Conservation (phyloP, 192 early-diverging fungal species). For the Coemansia sp. region DNA sequence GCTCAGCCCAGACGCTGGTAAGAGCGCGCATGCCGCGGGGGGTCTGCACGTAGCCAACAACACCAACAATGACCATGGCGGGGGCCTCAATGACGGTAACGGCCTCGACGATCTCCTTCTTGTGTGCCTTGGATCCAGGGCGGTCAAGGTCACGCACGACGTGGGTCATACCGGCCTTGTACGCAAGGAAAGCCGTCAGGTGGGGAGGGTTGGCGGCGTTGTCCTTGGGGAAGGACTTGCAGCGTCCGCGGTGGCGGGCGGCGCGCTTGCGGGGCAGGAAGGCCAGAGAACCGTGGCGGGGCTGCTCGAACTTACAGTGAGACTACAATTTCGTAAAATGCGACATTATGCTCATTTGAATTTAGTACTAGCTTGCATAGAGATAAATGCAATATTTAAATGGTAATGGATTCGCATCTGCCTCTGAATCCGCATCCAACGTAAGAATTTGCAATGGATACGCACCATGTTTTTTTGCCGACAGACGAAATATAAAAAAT, state of each 20-base stretch:
- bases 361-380: neutral
- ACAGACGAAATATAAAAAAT: slow-evolving; percentile 4
- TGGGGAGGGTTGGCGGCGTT: slow-evolving; percentile 91
- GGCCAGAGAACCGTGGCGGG: slow-evolving; percentile 83
- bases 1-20: slow-evolving; percentile 99
- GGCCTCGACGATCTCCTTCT: slow-evolving; percentile 99
- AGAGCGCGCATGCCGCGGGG: slow-evolving; percentile 96
- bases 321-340: slow-evolving; percentile 53
- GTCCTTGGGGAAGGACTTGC: slow-evolving; percentile 99
- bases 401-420: neutral
- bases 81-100: slow-evolving; percentile 98
- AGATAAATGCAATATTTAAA: neutral
- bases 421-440: slow-evolving; percentile 24
- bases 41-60: slow-evolving; percentile 99
- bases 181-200: slow-evolving; percentile 98
- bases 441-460: slow-evolving; percentile 13
- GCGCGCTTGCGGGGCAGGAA: slow-evolving; percentile 81
- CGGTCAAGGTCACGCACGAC: slow-evolving; percentile 99
- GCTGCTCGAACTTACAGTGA: slow-evolving; percentile 97
- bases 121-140: slow-evolving; percentile 99
- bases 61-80: slow-evolving; percentile 95
- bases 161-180: slow-evolving; percentile 99
- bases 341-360: slow-evolving; percentile 10
- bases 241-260: slow-evolving; percentile 88
- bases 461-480: slow-evolving; percentile 30